phyloP scores from a whole-genome alignment of 768 basidiomycete genomes.

The Arthromyces matolae region DNA sequence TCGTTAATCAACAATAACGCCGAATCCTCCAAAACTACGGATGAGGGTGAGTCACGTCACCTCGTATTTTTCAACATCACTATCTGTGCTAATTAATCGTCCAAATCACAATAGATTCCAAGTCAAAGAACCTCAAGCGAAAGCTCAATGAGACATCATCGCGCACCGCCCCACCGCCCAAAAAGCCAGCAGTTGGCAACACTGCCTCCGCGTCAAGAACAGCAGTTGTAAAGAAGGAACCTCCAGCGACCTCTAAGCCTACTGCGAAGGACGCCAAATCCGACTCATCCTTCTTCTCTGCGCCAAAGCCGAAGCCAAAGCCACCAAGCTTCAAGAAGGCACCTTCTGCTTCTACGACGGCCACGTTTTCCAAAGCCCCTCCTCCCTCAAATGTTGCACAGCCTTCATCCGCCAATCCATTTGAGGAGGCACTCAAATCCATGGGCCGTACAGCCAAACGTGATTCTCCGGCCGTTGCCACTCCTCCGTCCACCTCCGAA shows the following conservation, averaged over 20 bases:
- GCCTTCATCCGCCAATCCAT: slow-evolving; percentile 49
- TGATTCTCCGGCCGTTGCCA: slow-evolving; percentile 60
- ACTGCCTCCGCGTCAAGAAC: slow-evolving; percentile 40
- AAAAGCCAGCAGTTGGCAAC: slow-evolving; percentile 60
- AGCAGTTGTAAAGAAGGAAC: slow-evolving; percentile 57
- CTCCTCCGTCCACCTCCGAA: slow-evolving; percentile 44
- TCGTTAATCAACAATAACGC: slow-evolving; percentile 47
- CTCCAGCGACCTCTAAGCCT: slow-evolving; percentile 24
- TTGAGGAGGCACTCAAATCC: slow-evolving; percentile 76
- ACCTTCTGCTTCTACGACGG: slow-evolving; percentile 32
- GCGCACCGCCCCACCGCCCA: slow-evolving; percentile 45
- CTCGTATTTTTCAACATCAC: slow-evolving; percentile 26
- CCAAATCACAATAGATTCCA: slow-evolving; percentile 38
- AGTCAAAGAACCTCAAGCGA: slow-evolving; percentile 60
- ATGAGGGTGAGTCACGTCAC: slow-evolving; percentile 75
- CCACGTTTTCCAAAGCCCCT: slow-evolving; percentile 16
- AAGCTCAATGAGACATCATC: slow-evolving; percentile 52
- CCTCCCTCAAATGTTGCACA: too few relatives aligned
- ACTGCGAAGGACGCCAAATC: slow-evolving; percentile 74
- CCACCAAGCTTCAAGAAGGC: slow-evolving; percentile 87
- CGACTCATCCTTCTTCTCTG: slow-evolving; percentile 86
- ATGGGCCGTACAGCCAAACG: slow-evolving; percentile 58
- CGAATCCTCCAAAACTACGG: slow-evolving; percentile 39
- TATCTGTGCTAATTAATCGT: slow-evolving; percentile 18
- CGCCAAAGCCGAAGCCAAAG: slow-evolving; percentile 79